A percentile compares a stretch with the other conserved stretches of the same genome.
phyloP scores from a whole-genome alignment of 108 stramenopile genomes.

The Pseudonitzschia delicatissima region DNA sequence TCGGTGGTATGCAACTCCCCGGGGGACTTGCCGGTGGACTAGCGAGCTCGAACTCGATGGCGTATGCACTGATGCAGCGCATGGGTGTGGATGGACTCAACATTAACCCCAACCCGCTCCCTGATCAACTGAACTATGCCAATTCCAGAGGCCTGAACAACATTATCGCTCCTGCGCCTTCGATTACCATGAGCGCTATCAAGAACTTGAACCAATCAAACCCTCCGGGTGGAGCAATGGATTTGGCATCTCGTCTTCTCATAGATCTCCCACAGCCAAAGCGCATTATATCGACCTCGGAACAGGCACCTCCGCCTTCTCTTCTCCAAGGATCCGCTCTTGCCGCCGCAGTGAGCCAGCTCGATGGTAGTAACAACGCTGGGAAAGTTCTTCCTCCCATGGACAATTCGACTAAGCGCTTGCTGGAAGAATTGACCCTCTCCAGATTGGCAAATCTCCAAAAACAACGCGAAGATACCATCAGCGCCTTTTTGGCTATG shows the following conservation, averaged over 20 bases:
- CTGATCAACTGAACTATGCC: neutral
- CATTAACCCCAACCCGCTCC: neutral
- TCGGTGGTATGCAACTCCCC: neutral
- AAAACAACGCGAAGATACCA: conserved; percentile 4
- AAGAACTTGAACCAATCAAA: neutral
- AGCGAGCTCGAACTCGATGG: no score
- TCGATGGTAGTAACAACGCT: neutral
- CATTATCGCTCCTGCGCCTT: neutral
- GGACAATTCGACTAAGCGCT: neutral
- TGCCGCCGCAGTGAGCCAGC: no score
- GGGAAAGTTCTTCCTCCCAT: neutral
- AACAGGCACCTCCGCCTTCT: no score
- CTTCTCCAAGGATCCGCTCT: no score
- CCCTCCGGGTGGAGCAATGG: neutral
- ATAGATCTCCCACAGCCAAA: neutral
- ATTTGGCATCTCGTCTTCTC: neutral
- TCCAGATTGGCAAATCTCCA: neutral
- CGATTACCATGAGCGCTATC: neutral
- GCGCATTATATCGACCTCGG: neutral
- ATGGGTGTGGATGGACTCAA: no score
- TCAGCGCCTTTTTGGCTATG: neutral
- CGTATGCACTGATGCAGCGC: neutral
- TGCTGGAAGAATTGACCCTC: conserved; percentile 8
- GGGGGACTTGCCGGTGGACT: neutral
- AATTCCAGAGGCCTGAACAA: neutral